Conservation (phyloP, 176 grass and related monocot genomes). For the Triticum timopheevii region DNA sequence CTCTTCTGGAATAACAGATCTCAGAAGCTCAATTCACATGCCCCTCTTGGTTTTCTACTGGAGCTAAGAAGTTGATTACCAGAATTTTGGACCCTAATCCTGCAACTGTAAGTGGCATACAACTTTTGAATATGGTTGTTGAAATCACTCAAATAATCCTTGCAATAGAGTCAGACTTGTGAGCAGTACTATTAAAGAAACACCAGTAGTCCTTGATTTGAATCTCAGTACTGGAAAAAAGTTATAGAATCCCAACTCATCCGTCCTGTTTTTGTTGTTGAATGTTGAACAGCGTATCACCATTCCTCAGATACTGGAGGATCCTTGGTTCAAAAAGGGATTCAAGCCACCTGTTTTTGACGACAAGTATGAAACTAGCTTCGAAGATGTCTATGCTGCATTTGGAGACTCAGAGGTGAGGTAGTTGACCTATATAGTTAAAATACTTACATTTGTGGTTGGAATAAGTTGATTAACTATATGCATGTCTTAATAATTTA, state of each 20-base stretch:
- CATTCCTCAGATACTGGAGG: conserved; percentile 85
- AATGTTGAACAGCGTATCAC: conserved; percentile 61
- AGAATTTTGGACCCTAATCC: conserved; percentile 91
- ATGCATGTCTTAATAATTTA: conserved; percentile 19
- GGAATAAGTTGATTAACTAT: conserved; percentile 22
- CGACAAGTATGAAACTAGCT: conserved; percentile 64
- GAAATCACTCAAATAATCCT: background rate
- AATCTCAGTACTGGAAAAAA: conserved; percentile 3
- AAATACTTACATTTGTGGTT: conserved; percentile 27
- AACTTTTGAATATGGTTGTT: background rate
- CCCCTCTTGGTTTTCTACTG: conserved; percentile 85
- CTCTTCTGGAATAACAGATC: conserved; percentile 56
- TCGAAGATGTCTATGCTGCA: conserved; percentile 95
- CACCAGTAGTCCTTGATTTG: background rate
- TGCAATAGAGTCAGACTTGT: background rate
- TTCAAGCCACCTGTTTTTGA: conserved; percentile 84
- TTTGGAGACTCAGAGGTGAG: conserved; percentile 96
- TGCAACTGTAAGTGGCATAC: conserved; percentile 59
- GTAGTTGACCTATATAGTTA: conserved; percentile 22
- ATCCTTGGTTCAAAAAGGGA: conserved; percentile 98
- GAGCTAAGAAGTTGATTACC: conserved; percentile 78
- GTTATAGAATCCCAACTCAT: conserved; percentile 20
- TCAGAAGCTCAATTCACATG: conserved; percentile 77
- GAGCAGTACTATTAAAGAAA: background rate
- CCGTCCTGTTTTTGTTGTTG: conserved; percentile 1